These are phyloP conservation scores for Neoboletus brunneissimus DNA, from an alignment of 768 basidiomycete genomes.

Conservation along the genomic window DNA sequence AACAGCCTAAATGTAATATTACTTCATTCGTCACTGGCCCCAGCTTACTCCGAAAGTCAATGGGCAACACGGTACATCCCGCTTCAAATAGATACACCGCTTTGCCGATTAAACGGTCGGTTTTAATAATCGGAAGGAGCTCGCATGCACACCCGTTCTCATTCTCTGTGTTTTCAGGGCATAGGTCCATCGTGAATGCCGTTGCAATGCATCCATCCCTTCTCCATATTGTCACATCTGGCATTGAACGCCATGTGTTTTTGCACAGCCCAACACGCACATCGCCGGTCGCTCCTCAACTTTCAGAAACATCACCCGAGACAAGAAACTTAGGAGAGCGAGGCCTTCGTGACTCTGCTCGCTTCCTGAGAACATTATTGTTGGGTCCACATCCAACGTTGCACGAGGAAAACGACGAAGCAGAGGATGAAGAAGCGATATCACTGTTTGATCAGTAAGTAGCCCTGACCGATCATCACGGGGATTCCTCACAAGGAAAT, in stretches of 20 bases:
- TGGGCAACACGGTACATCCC: slow-evolving; percentile 53
- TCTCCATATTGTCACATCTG: slow-evolving; percentile 64
- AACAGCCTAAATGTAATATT: slow-evolving; percentile 12
- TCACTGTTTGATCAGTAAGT: slow-evolving; percentile 72
- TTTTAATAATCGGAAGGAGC: not conserved
- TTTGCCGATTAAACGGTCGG: slow-evolving; percentile 57
- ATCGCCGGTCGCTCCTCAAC: slow-evolving; percentile 47
- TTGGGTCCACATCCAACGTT: slow-evolving; percentile 27
- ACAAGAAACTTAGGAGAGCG: slow-evolving; percentile 46
- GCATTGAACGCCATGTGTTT: slow-evolving; percentile 67
- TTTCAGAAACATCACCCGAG: slow-evolving; percentile 44
- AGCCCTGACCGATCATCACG: not conserved
- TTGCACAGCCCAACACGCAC: slow-evolving; percentile 66
- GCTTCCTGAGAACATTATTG: slow-evolving; percentile 39
- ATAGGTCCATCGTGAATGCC: slow-evolving; percentile 76
- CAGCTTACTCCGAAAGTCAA: slow-evolving; percentile 47
- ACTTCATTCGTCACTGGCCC: slow-evolving; percentile 3
- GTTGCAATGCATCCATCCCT: slow-evolving; percentile 69
- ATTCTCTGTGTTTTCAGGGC: slow-evolving; percentile 42
- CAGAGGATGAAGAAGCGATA: slow-evolving; percentile 50
- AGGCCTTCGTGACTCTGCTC: slow-evolving; percentile 33
- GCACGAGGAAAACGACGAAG: slow-evolving; percentile 27
- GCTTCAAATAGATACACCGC: slow-evolving; percentile 58
- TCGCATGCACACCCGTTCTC: not conserved
- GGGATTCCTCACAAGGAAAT: slow-evolving; percentile 7